These are phyloP conservation scores for Aphanomyces astaci DNA, from an alignment of 352 stramenopile genomes.

Conservation along the genomic window DNA sequence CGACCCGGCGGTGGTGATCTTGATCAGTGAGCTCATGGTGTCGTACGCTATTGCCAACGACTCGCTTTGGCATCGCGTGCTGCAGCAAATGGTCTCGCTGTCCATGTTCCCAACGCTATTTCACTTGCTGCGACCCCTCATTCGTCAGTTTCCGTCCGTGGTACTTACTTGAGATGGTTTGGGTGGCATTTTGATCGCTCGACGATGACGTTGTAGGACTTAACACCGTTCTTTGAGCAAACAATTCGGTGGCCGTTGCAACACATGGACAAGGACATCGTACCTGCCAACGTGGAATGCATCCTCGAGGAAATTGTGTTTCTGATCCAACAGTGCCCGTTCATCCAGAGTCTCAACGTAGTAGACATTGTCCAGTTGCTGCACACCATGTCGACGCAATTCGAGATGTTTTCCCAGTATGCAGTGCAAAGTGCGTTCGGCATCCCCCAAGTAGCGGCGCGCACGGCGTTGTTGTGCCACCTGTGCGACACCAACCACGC, in stretches of 20 bases:
- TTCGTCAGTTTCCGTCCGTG: constrained; percentile 12
- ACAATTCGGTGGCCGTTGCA: constrained; percentile 31
- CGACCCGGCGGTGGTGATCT: constrained; percentile 35
- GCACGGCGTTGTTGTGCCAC: not conserved
- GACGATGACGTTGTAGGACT: not conserved
- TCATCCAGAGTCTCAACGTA: constrained; percentile 51
- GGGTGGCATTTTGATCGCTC: no score
- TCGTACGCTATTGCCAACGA: constrained; percentile 39
- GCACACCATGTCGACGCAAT: not conserved
- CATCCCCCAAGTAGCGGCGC: not conserved
- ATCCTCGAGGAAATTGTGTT: constrained; percentile 33
- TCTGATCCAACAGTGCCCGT: constrained; percentile 47
- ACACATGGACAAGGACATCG: constrained; percentile 19
- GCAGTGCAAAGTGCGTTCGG: constrained; percentile 5
- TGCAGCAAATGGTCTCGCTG: constrained; percentile 36
- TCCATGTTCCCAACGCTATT: constrained; percentile 45
- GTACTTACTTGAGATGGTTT: not conserved
- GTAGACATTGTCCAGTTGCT: constrained; percentile 30
- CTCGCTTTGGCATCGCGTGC: constrained; percentile 42
- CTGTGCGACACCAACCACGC: not conserved
- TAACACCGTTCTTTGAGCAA: constrained; percentile 32
- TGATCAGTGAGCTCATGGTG: constrained; percentile 38
- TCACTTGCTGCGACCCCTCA: constrained; percentile 33
- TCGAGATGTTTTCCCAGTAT: not conserved
- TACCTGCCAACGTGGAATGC: constrained; percentile 20